Percentiles rank a stretch among this genome's conserved stretches.
These are phyloP conservation scores for Aspergillus mulundensis DNA, from an alignment of 495 filamentous ascomycete genomes.

Conservation along the genomic window DNA sequence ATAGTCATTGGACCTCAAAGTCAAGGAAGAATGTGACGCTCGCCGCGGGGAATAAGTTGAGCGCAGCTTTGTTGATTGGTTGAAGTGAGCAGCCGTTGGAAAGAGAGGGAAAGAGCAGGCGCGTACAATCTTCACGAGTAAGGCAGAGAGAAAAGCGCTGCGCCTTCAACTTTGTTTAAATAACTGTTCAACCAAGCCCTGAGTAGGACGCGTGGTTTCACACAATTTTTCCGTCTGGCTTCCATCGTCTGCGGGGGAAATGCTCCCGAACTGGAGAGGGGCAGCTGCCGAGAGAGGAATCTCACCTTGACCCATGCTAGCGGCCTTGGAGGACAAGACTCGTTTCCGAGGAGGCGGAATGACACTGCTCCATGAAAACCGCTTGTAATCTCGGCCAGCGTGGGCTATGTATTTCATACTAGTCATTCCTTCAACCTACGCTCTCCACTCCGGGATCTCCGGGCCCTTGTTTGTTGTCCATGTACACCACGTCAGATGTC, in stretches of 20 bases:
- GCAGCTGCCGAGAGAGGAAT: constrained; percentile 6
- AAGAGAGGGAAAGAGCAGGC: background rate
- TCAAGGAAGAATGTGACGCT: background rate
- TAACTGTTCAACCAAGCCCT: background rate
- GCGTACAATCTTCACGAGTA: background rate
- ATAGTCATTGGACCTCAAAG: constrained; percentile 12
- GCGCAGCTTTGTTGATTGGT: background rate
- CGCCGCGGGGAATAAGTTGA: background rate
- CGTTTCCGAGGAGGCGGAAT: background rate
- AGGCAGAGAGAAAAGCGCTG: background rate
- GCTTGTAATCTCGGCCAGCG: background rate
- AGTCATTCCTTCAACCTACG: too few relatives aligned
- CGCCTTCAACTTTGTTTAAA: constrained; percentile 1
- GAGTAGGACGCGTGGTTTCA: constrained; percentile 6
- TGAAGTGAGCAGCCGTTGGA: background rate
- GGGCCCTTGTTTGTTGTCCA: background rate
- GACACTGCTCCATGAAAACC: background rate
- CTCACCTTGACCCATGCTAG: constrained; percentile 1
- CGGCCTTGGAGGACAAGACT: background rate
- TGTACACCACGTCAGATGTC: background rate
- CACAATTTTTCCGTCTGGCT: constrained; percentile 18
- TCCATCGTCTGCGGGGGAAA: constrained; percentile 13
- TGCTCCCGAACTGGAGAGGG: constrained; percentile 5
- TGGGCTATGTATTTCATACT: background rate
- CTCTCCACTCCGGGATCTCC: background rate